A percentile compares a stretch with the other conserved stretches of the same genome.
Conservation (phyloP, 345 rosid species). For the Eucalyptus grandis region DNA sequence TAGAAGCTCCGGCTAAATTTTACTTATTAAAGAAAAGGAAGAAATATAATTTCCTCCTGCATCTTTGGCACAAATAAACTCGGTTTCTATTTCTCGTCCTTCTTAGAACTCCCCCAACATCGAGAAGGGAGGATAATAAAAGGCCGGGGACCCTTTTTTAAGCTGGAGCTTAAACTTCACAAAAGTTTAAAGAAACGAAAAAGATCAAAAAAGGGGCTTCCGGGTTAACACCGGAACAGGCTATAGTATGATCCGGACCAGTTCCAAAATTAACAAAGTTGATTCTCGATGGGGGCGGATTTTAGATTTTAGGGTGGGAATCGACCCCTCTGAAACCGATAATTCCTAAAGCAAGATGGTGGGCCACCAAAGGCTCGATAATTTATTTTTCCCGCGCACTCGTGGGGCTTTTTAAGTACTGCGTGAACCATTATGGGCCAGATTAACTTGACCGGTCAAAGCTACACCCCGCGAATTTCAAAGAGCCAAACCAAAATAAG, state of each 20-base stretch:
- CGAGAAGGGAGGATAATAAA: not conserved
- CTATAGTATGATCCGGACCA: fast-evolving
- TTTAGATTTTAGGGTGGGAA: not conserved
- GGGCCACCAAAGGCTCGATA: not conserved
- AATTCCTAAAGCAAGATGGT: not conserved
- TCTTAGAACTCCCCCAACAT: not conserved
- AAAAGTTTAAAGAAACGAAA: not conserved
- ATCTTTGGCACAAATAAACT: not conserved
- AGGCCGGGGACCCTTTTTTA: not conserved
- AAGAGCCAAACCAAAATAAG: not conserved
- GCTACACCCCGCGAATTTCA: not conserved
- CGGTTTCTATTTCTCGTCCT: not conserved
- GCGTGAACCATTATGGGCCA: not conserved
- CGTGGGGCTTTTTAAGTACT: not conserved
- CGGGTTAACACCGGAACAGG: not conserved
- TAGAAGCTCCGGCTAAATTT: not conserved
- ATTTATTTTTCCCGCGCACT: not conserved
- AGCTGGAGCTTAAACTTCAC: not conserved
- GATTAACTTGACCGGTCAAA: not conserved
- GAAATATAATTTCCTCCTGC: not conserved
- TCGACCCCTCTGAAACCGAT: not conserved
- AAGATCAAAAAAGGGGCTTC: not conserved
- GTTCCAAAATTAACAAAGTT: not conserved
- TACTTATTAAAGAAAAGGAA: not conserved
- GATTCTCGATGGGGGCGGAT: not conserved